Base-by-base conservation (phyloP, 257 asterid species). In the Solanum etuberosum region DNA sequence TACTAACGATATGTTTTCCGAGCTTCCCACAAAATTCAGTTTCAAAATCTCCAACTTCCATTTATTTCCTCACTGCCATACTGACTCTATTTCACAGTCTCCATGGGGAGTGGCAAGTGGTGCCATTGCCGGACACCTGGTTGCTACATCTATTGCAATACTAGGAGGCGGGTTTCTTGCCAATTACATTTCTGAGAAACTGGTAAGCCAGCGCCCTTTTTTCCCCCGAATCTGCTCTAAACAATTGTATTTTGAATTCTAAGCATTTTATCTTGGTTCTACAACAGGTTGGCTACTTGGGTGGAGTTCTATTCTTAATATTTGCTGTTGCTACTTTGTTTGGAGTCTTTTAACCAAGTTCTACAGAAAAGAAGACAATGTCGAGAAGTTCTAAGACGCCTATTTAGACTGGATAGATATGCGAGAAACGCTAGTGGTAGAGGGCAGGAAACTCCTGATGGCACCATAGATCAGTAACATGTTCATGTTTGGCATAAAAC, bases 71-170 rank as follows among this genome's bases (percentile, higher is more conserved):
- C 84, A 43, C 38, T 42, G n/a, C 31, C 83, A 16, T 37, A 40
- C 85, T 67, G 73, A 21, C 38, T 88, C 54, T 67, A 18, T 54
- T 35, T 83, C 68, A 61, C 90, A 97, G 99, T 97, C 99, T 70
- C 98, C 99, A 2, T 93, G 96, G 99, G 99, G 99, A 27, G 99
- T 97, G 38, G 99, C 99, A 43, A 90, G 98, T 89, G 99, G 99
- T 86, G 99, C 99, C 90, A 93, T 97, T 48, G 88, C 87, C 1
- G 99, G 99, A 27, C 99, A 97, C 89, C 88, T 97, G 43, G 84
- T 95, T 13, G 99, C 99, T 5, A 97, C 99, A 48, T 86, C 93
- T 27, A 87, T 97, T 29, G 99, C 99, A 11, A 93, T 97, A 87
- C 90, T 97, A 5, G 99, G 99, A 68, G 99, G 99, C 54, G 98